Percentiles rank a stretch among this genome's conserved stretches.
These are phyloP conservation scores for Lentinula guzmanii DNA, from an alignment of 768 basidiomycete genomes.

Conservation along the genomic window DNA sequence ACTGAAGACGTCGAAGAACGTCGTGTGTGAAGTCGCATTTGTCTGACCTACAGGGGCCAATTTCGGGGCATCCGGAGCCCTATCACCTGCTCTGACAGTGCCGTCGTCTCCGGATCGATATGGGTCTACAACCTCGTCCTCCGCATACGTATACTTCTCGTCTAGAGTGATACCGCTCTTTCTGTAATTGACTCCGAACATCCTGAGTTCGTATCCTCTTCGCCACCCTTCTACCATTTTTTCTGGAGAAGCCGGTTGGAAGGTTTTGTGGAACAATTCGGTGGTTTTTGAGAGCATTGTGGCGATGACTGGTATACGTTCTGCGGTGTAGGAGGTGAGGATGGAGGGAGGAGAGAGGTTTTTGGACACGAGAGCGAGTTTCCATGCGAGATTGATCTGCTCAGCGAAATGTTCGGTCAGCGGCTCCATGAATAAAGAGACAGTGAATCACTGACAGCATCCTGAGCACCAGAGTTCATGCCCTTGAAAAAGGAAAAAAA, in stretches of 20 bases:
- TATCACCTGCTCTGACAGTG: conserved; percentile 32
- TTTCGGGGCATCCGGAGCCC: conserved; percentile 36
- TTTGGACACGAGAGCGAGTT: conserved; percentile 21
- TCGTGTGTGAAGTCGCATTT: conserved; percentile 12
- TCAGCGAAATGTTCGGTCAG: background rate
- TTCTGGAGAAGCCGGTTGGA: background rate
- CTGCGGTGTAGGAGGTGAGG: conserved; percentile 18
- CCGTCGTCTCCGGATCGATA: conserved; percentile 18
- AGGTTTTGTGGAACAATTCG: conserved; percentile 8
- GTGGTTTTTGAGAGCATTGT: conserved; percentile 22
- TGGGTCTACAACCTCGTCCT: conserved; percentile 10
- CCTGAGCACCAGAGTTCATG: conserved; percentile 21
- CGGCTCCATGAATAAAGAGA: background rate
- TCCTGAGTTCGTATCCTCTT: conserved; percentile 11
- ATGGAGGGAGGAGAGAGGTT: conserved; percentile 12
- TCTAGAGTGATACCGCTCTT: conserved; percentile 18
- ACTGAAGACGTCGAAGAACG: conserved; percentile 29
- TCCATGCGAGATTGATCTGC: conserved; percentile 24
- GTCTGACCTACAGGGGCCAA: conserved; percentile 17
- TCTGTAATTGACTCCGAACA: conserved; percentile 22
- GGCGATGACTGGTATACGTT: conserved; percentile 24
- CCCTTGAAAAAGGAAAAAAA: conserved; percentile 7
- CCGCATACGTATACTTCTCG: conserved; percentile 9
- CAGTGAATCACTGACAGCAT: conserved; percentile 13
- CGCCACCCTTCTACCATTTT: conserved; percentile 5